Conservation (phyloP, 2,329 filamentous ascomycete species). For the Colletotrichum trifolii region DNA sequence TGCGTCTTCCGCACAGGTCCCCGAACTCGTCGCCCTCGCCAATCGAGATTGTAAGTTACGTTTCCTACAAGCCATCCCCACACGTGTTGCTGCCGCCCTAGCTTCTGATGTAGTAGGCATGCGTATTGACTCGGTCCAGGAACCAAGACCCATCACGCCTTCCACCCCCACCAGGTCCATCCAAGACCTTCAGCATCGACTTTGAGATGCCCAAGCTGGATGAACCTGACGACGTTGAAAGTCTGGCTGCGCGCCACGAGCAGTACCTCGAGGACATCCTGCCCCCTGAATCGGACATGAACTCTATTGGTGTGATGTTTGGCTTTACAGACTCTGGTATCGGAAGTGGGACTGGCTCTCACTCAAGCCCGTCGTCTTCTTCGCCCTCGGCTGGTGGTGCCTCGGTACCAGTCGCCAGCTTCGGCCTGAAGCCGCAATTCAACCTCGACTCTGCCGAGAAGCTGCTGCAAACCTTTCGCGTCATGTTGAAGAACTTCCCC, state of each 20-base stretch:
- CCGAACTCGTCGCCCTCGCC: constrained; percentile 59
- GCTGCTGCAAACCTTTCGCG: constrained; percentile 55
- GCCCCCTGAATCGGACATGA: constrained; percentile 42
- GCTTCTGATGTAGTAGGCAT: not conserved
- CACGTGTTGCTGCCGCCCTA: not conserved
- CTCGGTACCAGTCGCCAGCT: constrained; percentile 49
- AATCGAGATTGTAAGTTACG: constrained; percentile 54
- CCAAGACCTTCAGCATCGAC: constrained; percentile 65
- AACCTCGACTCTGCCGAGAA: constrained; percentile 64
- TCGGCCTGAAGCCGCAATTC: constrained; percentile 63
- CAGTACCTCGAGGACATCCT: constrained; percentile 54
- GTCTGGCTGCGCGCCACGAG: constrained; percentile 56
- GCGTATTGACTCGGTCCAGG: constrained; percentile 38
- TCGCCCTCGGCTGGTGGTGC: constrained; percentile 29
- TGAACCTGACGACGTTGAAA: constrained; percentile 54
- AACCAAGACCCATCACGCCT: constrained; percentile 38
- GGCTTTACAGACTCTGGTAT: constrained; percentile 15
- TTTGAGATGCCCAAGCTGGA: constrained; percentile 56
- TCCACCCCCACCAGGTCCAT: constrained; percentile 51
- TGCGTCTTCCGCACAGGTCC: constrained; percentile 63
- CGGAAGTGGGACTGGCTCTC: constrained; percentile 11
- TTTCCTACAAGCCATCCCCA: not conserved
- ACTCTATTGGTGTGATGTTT: constrained; percentile 30
- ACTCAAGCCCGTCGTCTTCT: constrained; percentile 38
- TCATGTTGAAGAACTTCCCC: constrained; percentile 57